phyloP scores from a whole-genome alignment of 2,329 filamentous ascomycete genomes.

The Calonectria multiphialidica region DNA sequence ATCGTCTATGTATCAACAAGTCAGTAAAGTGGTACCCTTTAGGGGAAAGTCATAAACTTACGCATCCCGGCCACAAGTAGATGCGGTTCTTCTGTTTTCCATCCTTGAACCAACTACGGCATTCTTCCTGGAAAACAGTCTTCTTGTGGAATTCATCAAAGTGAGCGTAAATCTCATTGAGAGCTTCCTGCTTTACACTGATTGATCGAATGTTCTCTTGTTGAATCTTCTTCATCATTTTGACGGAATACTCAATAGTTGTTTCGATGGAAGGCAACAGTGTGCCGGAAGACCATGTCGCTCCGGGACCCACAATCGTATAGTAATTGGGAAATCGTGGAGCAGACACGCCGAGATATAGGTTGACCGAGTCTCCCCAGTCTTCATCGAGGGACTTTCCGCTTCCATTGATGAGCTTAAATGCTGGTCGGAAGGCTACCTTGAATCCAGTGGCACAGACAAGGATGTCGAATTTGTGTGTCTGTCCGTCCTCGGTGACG shows the following conservation, averaged over 20 bases:
- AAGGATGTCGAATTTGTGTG: slow-evolving; percentile 47
- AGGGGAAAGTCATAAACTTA: slow-evolving; percentile 37
- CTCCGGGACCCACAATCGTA: slow-evolving; percentile 52
- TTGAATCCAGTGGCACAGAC: slow-evolving; percentile 57
- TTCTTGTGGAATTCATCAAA: slow-evolving; percentile 48
- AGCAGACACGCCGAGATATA: slow-evolving; percentile 59
- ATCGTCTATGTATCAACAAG: slow-evolving; percentile 41
- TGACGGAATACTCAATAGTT: slow-evolving; percentile 51
- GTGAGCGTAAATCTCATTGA: slow-evolving; percentile 49
- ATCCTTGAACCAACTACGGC: slow-evolving; percentile 51
- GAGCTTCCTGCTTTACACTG: slow-evolving; percentile 49
- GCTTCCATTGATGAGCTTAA: slow-evolving; percentile 51
- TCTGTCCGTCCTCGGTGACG: slow-evolving; percentile 43
- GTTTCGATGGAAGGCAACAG: slow-evolving; percentile 58
- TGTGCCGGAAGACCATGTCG: slow-evolving; percentile 58
- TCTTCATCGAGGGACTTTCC: slow-evolving; percentile 56
- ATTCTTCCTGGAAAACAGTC: slow-evolving; percentile 49
- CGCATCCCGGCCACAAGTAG: slow-evolving; percentile 47
- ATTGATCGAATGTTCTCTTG: slow-evolving; percentile 50
- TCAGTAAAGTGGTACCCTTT: not conserved
- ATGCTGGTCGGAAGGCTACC: slow-evolving; percentile 54
- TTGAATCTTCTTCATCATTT: slow-evolving; percentile 55
- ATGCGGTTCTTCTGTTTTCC: slow-evolving; percentile 49
- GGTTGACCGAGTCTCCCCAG: slow-evolving; percentile 55
- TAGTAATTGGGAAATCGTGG: slow-evolving; percentile 61